Base-by-base conservation (phyloP, 306 rosid species). In the Geum urbanum region DNA sequence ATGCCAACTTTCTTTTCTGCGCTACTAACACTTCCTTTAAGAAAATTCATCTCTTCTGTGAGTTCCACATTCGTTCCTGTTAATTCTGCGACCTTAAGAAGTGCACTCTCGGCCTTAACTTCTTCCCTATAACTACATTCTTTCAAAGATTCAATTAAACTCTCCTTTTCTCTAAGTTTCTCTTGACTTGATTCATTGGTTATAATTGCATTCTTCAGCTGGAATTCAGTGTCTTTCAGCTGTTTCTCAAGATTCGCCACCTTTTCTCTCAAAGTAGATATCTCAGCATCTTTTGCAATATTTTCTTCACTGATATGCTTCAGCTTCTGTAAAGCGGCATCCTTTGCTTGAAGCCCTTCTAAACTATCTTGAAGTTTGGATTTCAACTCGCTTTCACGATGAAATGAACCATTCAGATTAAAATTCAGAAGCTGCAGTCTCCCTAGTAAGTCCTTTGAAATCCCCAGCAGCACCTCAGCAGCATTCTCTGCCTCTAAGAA, bases 401-500 rank as follows among this genome's bases (percentile, higher is more conserved):
- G 91, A 73, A 79, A 39, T 27, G 74, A 83, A 71, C 90, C 73
- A 12, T 70, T 83, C 71, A 77, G 80, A 78, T 86, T 85, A 76
- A 94, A 80, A 63, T 90, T 87, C n/a, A 87, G 75, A 15, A 81
- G 75, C 79, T 89, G 96, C 72, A 89, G 85, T 63, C 82, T 81
- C 47, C 97, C 91, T 71, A 86, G 76, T 61, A 91, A 70, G 64
- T 88, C 89, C 83, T 82, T 87, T 9, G 97, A 91, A 77, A 89
- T 86, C 49, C 96, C 96, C 89, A 80, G 85, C 65, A 91, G 87
- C 72, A 81, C 86, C 84, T 86, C 97, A 1, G 87, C 73, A 35
- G 89, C 84, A 80, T 84, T 91, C 58, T 95, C 97, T n/a, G 97
- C 99, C 84, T 95, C 99, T 41, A 95, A 77, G 77, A 94, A 94